phyloP scores from a whole-genome alignment of 306 rosid species.

The Cyamopsis tetragonoloba region DNA sequence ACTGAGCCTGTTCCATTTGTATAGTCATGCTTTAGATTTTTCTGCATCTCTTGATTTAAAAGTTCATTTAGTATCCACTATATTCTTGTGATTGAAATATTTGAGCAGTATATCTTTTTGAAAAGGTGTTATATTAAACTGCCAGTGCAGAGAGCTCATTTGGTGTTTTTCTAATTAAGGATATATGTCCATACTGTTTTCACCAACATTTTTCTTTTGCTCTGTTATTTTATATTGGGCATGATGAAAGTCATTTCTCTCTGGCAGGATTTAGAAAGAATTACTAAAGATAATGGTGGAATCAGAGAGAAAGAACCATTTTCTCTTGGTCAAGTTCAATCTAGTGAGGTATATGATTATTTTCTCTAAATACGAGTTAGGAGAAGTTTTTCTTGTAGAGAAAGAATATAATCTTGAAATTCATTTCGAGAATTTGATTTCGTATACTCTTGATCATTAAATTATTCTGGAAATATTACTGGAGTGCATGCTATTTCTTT shows the following conservation, averaged over 20 bases:
- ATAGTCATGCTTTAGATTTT: conserved; percentile 4
- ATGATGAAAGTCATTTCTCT: not conserved
- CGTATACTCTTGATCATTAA: conserved; percentile 3
- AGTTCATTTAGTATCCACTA: not conserved
- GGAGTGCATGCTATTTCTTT: not conserved
- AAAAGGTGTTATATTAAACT: conserved; percentile 10
- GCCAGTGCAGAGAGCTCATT: conserved; percentile 10
- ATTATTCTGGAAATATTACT: conserved; percentile 15
- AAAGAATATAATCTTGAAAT: conserved; percentile 3
- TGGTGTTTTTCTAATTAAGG: conserved; percentile 19
- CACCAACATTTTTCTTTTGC: conserved; percentile 2
- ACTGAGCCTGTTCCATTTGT: not conserved
- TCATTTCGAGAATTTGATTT: conserved; percentile 2
- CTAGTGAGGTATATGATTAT: conserved; percentile 56
- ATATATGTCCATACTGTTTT: not conserved
- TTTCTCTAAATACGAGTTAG: not conserved
- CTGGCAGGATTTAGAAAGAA: conserved; percentile 77
- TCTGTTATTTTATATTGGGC: conserved; percentile 20
- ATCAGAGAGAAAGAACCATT: conserved; percentile 79
- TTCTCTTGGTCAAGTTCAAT: conserved; percentile 56
- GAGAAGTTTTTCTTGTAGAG: not conserved
- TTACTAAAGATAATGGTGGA: conserved; percentile 54
- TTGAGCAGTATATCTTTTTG: conserved; percentile 10
- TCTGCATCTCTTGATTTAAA: conserved; percentile 13
- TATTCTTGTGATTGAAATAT: not conserved